Base-by-base conservation (phyloP, 768 basidiomycete species). In the Fibroporia radiculosa region DNA sequence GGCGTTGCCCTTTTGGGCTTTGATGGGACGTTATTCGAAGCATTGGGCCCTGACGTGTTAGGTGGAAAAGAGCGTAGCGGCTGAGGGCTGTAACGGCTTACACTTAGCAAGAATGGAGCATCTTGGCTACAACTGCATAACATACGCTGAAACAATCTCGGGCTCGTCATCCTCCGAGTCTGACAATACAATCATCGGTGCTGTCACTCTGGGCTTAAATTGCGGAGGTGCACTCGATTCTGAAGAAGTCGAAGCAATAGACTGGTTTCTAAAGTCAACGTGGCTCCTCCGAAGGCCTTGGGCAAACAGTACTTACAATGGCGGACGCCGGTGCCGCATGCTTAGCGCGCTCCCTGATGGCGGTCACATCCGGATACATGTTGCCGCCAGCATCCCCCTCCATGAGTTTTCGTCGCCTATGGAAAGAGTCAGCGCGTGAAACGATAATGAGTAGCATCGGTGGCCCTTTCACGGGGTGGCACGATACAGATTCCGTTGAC, bases 121-220 rank as follows among this genome's bases (percentile, higher is more conserved):
- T 36, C 11, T n/a, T 7, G 8, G 16, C 24, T 26, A 12, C n/a
- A 40, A 42, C 20, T 22, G 22, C 34, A 18, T 20, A 20, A 6
- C 10, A 14, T 42, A 7, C 6, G 36, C 41, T 10, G 41, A 53
- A 50, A 41, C 18, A 22, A 27, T 31, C 20, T 39, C 28, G 4
- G 24, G 18, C 0, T 45, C 28, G 10, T 55, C 61, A 43, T 58
- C 56, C 38, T 55, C 61, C 3, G 53, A 54, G 16, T 61, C 59
- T 0, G 57, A 58, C 0, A 58, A 49, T 6, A 57, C 50, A 10
- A 55, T 49, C 1, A 56, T 35, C 7, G 34, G 34, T 8, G 7
- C 16, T 18, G 13, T 12, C 8, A n/a, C 20, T 19, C 34, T 7
- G 6, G 34, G 34, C 16, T 35, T 35, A 12, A 35, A 8, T 7